phyloP scores from a whole-genome alignment of 2,329 filamentous ascomycete genomes.

The Dothideomycetidae sp. region DNA sequence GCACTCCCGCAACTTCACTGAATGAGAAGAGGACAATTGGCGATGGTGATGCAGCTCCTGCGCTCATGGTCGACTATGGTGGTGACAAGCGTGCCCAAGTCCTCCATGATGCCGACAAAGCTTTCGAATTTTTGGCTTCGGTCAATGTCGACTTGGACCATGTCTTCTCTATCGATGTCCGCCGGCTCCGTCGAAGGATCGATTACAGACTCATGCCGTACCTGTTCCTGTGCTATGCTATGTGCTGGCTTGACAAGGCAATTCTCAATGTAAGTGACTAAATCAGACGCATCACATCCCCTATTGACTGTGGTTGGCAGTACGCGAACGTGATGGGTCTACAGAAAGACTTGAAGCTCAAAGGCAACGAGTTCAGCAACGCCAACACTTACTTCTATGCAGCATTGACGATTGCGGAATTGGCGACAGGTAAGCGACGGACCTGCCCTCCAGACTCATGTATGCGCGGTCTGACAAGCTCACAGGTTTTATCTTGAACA shows the following conservation, averaged over 20 bases:
- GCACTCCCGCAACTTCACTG: too few species aligned
- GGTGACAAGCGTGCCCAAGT: too few species aligned
- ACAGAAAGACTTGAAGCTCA: slow-evolving; percentile 38
- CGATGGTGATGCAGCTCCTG: too few species aligned
- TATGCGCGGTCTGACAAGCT: too few species aligned
- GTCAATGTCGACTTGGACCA: slow-evolving; percentile 13
- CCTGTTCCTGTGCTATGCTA: slow-evolving; percentile 47
- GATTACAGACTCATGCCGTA: slow-evolving; percentile 46
- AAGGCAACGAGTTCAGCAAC: slow-evolving; percentile 48
- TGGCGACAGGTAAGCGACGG: slow-evolving; percentile 40
- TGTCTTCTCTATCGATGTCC: slow-evolving; percentile 20
- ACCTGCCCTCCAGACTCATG: not conserved
- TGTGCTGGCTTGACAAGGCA: slow-evolving; percentile 52
- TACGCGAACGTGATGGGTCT: slow-evolving; percentile 55
- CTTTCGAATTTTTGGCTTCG: slow-evolving; percentile 5
- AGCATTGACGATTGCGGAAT: slow-evolving; percentile 43
- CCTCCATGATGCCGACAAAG: slow-evolving; percentile 6
- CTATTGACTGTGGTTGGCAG: slow-evolving; percentile 21
- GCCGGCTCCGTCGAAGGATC: slow-evolving; percentile 39
- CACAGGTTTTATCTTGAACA: slow-evolving; percentile 35
- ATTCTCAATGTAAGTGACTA: slow-evolving; percentile 42
- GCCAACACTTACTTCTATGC: slow-evolving; percentile 50
- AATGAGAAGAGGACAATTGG: too few species aligned
- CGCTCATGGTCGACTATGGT: too few species aligned
- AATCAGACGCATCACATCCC: not conserved